These are phyloP conservation scores for Aspergillus nomiae DNA, from an alignment of 2,329 filamentous ascomycete genomes.

Conservation along the genomic window DNA sequence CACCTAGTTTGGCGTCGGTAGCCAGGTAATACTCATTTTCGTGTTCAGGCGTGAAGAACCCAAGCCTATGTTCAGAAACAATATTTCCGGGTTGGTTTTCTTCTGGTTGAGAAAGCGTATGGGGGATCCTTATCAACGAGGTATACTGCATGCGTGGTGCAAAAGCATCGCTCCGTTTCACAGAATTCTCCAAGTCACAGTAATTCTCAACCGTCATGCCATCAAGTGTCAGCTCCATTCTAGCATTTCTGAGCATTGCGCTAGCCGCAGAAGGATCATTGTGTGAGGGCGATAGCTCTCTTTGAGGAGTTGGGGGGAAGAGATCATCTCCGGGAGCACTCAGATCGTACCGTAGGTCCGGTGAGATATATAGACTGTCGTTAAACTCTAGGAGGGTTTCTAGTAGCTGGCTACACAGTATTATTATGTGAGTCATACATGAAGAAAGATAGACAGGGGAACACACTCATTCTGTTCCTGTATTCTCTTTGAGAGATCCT, in stretches of 20 bases:
- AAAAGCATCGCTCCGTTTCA: slow-evolving; percentile 43
- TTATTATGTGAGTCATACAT: slow-evolving; percentile 12
- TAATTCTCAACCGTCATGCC: slow-evolving; percentile 39
- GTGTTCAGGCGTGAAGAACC: slow-evolving; percentile 48
- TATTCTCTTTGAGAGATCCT: slow-evolving; percentile 77
- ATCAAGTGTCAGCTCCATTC: slow-evolving; percentile 38
- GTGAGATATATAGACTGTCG: slow-evolving; percentile 74
- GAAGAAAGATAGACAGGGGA: neutral
- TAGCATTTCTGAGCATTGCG: slow-evolving; percentile 42
- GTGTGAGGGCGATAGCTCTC: slow-evolving; percentile 34
- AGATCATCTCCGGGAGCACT: slow-evolving; percentile 47
- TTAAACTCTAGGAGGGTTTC: slow-evolving; percentile 91
- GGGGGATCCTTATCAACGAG: slow-evolving; percentile 34
- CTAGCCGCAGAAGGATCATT: slow-evolving; percentile 36
- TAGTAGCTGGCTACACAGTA: slow-evolving; percentile 71
- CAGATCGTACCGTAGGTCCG: slow-evolving; percentile 74
- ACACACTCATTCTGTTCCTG: slow-evolving; percentile 90
- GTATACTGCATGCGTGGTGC: slow-evolving; percentile 37
- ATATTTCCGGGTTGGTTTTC: slow-evolving; percentile 20
- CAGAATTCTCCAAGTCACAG: slow-evolving; percentile 39
- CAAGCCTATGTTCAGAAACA: slow-evolving; percentile 37
- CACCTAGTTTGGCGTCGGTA: slow-evolving; percentile 44
- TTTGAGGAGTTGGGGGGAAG: slow-evolving; percentile 50
- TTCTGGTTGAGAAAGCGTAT: slow-evolving; percentile 24
- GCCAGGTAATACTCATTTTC: slow-evolving; percentile 46